These are phyloP conservation scores for Linnemannia elongata DNA, from an alignment of 192 early-diverging fungal genomes.

Conservation along the genomic window DNA sequence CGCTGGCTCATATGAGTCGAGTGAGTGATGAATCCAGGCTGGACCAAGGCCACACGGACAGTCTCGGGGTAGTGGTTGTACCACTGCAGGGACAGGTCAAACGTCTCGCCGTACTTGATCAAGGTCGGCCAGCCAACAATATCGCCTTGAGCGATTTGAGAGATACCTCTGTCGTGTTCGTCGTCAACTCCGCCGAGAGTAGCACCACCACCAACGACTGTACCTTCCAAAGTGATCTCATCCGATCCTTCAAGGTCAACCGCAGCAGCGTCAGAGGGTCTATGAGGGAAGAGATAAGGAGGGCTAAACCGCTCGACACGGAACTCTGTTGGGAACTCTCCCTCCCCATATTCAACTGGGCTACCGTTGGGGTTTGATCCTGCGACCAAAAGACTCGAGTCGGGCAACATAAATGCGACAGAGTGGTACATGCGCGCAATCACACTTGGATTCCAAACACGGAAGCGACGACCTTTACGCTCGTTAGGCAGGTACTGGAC, in stretches of 20 bases:
- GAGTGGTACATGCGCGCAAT: slow-evolving; percentile 63
- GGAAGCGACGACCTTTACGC: slow-evolving; percentile 26
- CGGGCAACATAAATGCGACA: slow-evolving; percentile 52
- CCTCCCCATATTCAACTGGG: slow-evolving; percentile 37
- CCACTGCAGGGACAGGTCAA: slow-evolving; percentile 28
- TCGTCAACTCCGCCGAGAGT: not conserved
- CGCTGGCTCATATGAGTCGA: slow-evolving; percentile 68
- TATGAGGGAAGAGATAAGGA: slow-evolving; percentile 62
- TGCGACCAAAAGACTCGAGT: slow-evolving; percentile 49
- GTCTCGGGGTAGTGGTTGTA: slow-evolving; percentile 40
- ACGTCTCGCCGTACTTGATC: slow-evolving; percentile 38
- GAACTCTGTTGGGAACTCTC: slow-evolving; percentile 61
- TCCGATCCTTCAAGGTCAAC: not conserved
- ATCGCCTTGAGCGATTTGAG: slow-evolving; percentile 27
- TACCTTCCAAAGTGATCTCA: not conserved
- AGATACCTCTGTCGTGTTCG: not conserved
- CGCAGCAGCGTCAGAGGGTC: not conserved
- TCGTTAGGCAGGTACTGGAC: slow-evolving; percentile 52
- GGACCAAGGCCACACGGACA: slow-evolving; percentile 59
- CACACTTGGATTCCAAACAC: slow-evolving; percentile 51
- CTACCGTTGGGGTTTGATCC: slow-evolving; percentile 58
- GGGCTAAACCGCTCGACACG: slow-evolving; percentile 67
- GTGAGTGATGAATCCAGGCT: slow-evolving; percentile 66
- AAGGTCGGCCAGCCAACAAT: slow-evolving; percentile 33
- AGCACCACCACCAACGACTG: not conserved